Evolutionary conservation across 2,329 filamentous ascomycete genomes (phyloP).

Genomic region (Sordariomycetes sp.): DNA sequence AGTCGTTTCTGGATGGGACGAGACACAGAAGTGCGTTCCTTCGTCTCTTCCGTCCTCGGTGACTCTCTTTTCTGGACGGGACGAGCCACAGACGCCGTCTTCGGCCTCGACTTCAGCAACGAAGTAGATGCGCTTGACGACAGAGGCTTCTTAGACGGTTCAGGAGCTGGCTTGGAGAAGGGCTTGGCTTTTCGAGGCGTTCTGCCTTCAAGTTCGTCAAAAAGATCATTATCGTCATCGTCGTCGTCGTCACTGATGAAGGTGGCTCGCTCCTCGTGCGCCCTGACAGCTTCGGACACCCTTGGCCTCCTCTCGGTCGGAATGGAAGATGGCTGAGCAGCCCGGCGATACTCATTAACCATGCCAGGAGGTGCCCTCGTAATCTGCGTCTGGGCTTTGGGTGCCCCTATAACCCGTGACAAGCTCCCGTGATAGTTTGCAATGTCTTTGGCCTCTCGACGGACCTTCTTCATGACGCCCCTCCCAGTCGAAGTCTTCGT

Average conservation of each 20-base stretch:
- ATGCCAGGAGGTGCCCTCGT: constrained; percentile 41
- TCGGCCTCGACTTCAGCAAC: constrained; percentile 2
- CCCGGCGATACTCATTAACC: constrained; percentile 41
- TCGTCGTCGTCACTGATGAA: constrained; percentile 25
- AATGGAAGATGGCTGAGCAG: constrained; percentile 24
- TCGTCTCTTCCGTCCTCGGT: background rate
- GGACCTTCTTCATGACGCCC: constrained; percentile 46
- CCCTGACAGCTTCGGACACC: constrained; percentile 13
- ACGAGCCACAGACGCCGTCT: background rate
- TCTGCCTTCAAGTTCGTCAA: too few relatives aligned
- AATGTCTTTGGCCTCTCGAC: constrained; percentile 47
- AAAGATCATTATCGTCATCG: constrained; percentile 5
- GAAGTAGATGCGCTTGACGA: constrained; percentile 5
- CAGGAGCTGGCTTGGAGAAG: constrained; percentile 11
- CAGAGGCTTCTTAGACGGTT: constrained; percentile 6
- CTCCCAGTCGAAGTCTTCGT: constrained; percentile 42
- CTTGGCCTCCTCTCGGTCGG: constrained; percentile 11
- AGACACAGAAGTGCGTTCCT: too few relatives aligned
- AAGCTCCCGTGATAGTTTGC: constrained; percentile 36
- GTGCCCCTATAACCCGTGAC: constrained; percentile 20
- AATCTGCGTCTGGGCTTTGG: constrained; percentile 28
- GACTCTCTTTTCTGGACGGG: background rate
- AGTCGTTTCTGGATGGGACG: too few relatives aligned
- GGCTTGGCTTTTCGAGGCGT: constrained; percentile 8
- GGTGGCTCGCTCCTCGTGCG: constrained; percentile 24